Conservation (phyloP, 2,329 filamentous ascomycete species). For the Neonectria ditissima region DNA sequence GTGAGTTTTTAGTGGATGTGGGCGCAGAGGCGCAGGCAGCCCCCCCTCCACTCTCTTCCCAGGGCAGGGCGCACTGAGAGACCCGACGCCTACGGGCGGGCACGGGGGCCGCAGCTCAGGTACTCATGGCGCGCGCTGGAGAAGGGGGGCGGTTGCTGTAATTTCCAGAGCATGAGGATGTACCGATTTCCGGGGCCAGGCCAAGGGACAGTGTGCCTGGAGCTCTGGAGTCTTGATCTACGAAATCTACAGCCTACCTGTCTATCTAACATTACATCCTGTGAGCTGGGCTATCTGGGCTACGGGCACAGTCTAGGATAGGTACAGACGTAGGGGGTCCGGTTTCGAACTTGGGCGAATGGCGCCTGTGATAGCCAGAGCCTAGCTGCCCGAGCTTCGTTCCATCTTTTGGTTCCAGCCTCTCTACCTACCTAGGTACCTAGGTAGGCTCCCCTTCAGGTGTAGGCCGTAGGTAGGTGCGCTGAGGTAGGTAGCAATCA, state of each 20-base stretch:
- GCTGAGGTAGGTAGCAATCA: neutral
- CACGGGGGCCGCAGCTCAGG: neutral
- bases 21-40: slow-evolving; percentile 24
- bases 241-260: neutral
- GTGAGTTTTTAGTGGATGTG: slow-evolving; percentile 24
- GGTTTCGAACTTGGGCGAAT: neutral
- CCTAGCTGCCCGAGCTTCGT: neutral
- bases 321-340: neutral
- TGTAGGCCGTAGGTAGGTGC: neutral
- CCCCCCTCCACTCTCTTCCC: slow-evolving; percentile 4
- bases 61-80: slow-evolving; percentile 13
- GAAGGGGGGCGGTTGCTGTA: slow-evolving; percentile 14
- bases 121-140: slow-evolving; percentile 6
- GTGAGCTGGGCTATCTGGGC: neutral
- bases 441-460: neutral
- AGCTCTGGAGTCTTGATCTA: slow-evolving; percentile 2
- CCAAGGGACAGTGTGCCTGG: neutral
- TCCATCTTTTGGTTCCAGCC: slow-evolving; percentile 1
- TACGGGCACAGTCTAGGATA: neutral
- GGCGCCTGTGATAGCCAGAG: neutral
- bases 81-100: neutral
- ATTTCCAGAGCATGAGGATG: slow-evolving; percentile 25
- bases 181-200: slow-evolving; percentile 19
- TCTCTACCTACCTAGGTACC: too few species aligned
- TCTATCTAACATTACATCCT: too few species aligned